These are phyloP conservation scores for Termitomyces sp. DNA, from an alignment of 768 basidiomycete species.

Conservation along the genomic window DNA sequence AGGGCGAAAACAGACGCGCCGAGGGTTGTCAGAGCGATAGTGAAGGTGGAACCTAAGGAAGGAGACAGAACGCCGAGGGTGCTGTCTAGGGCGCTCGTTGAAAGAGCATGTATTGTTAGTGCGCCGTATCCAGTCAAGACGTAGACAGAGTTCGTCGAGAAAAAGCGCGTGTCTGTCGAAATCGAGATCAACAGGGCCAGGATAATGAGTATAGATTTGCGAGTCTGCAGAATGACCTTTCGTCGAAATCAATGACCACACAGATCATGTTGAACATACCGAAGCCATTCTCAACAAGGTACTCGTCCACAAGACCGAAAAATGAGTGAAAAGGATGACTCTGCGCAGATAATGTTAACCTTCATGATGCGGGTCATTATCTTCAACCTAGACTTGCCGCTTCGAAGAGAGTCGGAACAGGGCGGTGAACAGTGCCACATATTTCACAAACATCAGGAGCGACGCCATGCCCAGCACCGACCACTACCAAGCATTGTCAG, in stretches of 20 bases:
- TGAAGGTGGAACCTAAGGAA: constrained; percentile 52
- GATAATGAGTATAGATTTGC: constrained; percentile 43
- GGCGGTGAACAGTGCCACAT: constrained; percentile 63
- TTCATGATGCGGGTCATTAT: neutral
- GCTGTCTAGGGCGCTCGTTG: constrained; percentile 61
- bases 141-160: constrained; percentile 34
- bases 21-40: constrained; percentile 51
- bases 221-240: constrained; percentile 33
- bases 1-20: constrained; percentile 63
- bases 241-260: neutral
- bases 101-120: constrained; percentile 52
- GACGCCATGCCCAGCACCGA: constrained; percentile 67
- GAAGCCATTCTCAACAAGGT: constrained; percentile 45
- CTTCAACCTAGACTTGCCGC: constrained; percentile 44
- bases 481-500: constrained; percentile 44
- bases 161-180: constrained; percentile 49
- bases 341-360: constrained; percentile 31
- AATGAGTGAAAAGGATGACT: constrained; percentile 66
- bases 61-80: constrained; percentile 55
- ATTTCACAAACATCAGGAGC: constrained; percentile 62
- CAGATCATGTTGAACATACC: constrained; percentile 28
- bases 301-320: constrained; percentile 64
- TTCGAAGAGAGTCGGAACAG: constrained; percentile 63
- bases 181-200: constrained; percentile 53
- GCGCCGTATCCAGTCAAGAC: constrained; percentile 66